Evolutionary conservation across 1,284 basidiomycete species (phyloP).

Genomic region (Cutaneotrichosporon cutaneum): DNA sequence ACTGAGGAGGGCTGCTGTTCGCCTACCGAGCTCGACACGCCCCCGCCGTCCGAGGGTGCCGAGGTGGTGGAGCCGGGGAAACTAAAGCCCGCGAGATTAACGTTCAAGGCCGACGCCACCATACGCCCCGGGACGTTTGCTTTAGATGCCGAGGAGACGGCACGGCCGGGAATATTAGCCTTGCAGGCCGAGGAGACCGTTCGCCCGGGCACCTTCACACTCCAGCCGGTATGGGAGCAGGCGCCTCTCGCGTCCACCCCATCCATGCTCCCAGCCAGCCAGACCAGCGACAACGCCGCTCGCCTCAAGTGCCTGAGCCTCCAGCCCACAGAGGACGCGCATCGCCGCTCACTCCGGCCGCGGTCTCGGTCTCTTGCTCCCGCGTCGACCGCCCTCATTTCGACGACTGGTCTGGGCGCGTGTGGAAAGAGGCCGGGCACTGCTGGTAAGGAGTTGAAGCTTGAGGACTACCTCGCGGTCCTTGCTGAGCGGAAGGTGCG

Average conservation of each 20-base stretch:
- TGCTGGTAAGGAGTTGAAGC: not conserved
- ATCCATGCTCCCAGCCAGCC: not conserved
- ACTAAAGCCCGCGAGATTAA: not conserved
- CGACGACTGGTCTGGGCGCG: not conserved
- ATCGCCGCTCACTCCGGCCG: not conserved
- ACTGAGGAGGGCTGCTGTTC: not conserved
- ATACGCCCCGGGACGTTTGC: not conserved
- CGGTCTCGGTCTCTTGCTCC: not conserved
- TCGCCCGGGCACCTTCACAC: not conserved
- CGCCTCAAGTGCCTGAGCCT: not conserved
- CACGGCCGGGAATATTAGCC: not conserved
- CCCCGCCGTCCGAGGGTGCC: not conserved
- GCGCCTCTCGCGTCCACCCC: not conserved
- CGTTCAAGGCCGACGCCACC: not conserved
- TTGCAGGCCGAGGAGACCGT: not conserved
- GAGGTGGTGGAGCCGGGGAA: not conserved
- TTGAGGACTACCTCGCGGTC: not conserved
- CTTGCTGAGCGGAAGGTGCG: not conserved
- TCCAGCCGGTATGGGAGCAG: not conserved
- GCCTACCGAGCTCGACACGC: conserved; percentile 2
- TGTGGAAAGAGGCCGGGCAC: not conserved
- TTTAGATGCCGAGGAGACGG: not conserved
- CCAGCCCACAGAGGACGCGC: not conserved
- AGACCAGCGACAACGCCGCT: not conserved
- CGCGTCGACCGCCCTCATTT: not conserved